Evolutionary conservation across 768 basidiomycete genomes (phyloP).

Genomic region (Leccinum uliginosum): DNA sequence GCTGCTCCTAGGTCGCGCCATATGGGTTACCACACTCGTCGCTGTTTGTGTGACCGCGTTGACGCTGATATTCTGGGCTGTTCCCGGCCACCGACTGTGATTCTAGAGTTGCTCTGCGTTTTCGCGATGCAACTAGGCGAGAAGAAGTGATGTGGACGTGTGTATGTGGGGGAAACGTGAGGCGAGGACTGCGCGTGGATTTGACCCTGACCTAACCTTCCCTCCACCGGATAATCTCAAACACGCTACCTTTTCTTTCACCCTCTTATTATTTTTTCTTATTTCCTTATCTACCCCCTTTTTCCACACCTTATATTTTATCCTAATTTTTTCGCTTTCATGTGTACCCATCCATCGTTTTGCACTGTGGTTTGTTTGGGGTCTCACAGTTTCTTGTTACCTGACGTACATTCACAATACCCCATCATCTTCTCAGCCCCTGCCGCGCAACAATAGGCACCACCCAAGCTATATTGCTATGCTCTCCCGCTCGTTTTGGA

Average conservation of each 20-base stretch:
- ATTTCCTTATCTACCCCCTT: slow-evolving; percentile 28
- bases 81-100: slow-evolving; percentile 88
- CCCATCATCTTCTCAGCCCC: slow-evolving; percentile 11
- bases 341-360: slow-evolving; percentile 19
- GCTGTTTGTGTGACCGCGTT: slow-evolving; percentile 71
- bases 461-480: slow-evolving; percentile 22
- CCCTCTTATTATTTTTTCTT: slow-evolving; percentile 21
- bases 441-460: slow-evolving; percentile 19
- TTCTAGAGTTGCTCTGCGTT: neutral
- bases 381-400: slow-evolving; percentile 19
- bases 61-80: slow-evolving; percentile 92
- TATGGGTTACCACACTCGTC: slow-evolving; percentile 86
- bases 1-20: slow-evolving; percentile 80
- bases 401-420: slow-evolving; percentile 21
- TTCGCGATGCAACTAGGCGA: slow-evolving; percentile 4
- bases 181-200: slow-evolving; percentile 15
- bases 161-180: slow-evolving; percentile 6
- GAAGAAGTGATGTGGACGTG: slow-evolving; percentile 5
- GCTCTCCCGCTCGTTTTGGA: slow-evolving; percentile 24
- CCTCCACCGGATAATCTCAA: slow-evolving; percentile 20
- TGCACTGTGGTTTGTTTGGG: slow-evolving; percentile 14
- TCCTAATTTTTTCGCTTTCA: slow-evolving; percentile 24
- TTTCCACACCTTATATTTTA: slow-evolving; percentile 19
- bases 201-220: slow-evolving; percentile 13
- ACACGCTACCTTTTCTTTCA: slow-evolving; percentile 18